Percentiles rank a stretch among this genome's conserved stretches.
Conservation (phyloP, 768 basidiomycete genomes). For the Lactifluus piperatus region DNA sequence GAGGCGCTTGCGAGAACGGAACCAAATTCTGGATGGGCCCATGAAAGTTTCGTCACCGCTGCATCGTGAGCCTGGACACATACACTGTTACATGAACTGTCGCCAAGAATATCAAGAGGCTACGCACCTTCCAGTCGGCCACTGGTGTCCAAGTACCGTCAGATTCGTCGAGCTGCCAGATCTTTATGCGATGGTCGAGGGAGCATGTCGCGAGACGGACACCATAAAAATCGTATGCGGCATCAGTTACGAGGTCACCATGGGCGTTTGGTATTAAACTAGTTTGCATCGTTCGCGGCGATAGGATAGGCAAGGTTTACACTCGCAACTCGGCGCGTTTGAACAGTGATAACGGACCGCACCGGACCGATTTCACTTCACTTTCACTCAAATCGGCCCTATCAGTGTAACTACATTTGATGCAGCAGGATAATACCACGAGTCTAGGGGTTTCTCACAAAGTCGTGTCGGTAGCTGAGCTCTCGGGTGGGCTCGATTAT, state of each 20-base stretch:
- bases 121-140: conserved; percentile 83
- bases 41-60: conserved; percentile 71
- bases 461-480: background rate
- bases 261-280: conserved; percentile 74
- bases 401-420: background rate
- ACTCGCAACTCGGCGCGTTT: background rate
- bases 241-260: conserved; percentile 75
- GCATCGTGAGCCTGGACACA: conserved; percentile 82
- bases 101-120: background rate
- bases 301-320: background rate
- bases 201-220: conserved; percentile 71
- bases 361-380: background rate
- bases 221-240: conserved; percentile 88
- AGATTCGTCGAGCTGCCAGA: conserved; percentile 71
- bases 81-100: background rate
- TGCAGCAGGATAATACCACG: background rate
- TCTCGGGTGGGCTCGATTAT: background rate
- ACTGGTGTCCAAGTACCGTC: conserved; percentile 70
- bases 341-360: background rate
- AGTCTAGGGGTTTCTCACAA: conserved; percentile 10
- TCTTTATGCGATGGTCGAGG: conserved; percentile 81
- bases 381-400: background rate
- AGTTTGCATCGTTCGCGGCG: conserved; percentile 57
- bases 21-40: conserved; percentile 93
- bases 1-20: conserved; percentile 78